phyloP scores from a whole-genome alignment of 2,329 filamentous ascomycete species.

The Colletotrichum melonis region DNA sequence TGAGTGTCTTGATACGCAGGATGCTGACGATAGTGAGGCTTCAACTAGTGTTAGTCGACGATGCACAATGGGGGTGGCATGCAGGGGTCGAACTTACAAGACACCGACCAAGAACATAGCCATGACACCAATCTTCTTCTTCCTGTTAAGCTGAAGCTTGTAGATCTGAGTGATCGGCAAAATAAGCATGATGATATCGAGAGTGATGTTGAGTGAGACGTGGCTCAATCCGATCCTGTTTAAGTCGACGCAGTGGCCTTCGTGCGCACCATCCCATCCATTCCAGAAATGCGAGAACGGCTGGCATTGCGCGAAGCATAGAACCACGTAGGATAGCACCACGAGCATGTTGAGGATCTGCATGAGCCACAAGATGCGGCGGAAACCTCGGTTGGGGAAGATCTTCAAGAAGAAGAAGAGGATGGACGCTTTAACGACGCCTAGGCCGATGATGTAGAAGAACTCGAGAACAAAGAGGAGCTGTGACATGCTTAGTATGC shows the following conservation, averaged over 20 bases:
- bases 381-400: conserved; percentile 1
- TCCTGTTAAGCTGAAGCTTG: conserved; percentile 44
- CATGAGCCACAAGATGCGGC: background rate
- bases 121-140: conserved; percentile 49
- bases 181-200: background rate
- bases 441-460: background rate
- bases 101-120: conserved; percentile 49
- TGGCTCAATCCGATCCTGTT: background rate
- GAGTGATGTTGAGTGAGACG: background rate
- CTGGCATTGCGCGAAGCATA: conserved; percentile 6
- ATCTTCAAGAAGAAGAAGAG: conserved; percentile 11
- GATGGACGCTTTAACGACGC: conserved; percentile 9
- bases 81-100: conserved; percentile 32
- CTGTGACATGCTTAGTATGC: background rate
- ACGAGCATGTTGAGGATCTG: conserved; percentile 5
- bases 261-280: conserved; percentile 12
- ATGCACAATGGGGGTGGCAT: too few species aligned
- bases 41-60: background rate
- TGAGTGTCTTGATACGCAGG: conserved; percentile 14
- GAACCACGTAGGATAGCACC: background rate
- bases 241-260: background rate
- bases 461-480: background rate
- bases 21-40: conserved; percentile 23
- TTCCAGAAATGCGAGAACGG: background rate
- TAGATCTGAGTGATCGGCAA: conserved; percentile 52